Conservation (phyloP, 2,329 filamentous ascomycete species). For the Tolypocladium nubicola region DNA sequence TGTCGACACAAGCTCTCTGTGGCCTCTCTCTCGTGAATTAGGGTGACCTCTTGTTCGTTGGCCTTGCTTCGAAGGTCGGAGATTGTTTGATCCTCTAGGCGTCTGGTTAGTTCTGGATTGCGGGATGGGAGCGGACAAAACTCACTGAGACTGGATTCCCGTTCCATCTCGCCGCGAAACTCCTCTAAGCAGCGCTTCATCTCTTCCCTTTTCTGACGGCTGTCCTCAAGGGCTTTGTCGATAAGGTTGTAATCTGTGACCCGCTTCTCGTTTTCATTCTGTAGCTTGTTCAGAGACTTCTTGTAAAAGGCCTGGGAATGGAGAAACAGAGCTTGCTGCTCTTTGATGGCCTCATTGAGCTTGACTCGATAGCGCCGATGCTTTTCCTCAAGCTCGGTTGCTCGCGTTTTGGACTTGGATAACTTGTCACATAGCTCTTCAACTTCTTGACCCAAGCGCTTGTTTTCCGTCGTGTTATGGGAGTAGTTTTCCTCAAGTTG, state of each 20-base stretch:
- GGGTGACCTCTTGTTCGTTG: constrained; percentile 8
- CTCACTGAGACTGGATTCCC: constrained; percentile 14
- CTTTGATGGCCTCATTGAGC: constrained; percentile 33
- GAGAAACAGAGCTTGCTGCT: constrained; percentile 34
- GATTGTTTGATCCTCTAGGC: constrained; percentile 14
- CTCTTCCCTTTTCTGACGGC: constrained; percentile 19
- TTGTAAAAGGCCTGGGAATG: constrained; percentile 21
- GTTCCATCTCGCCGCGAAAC: constrained; percentile 11
- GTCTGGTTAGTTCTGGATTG: not conserved
- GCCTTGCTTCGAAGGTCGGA: constrained; percentile 10
- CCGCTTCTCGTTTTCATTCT: constrained; percentile 16
- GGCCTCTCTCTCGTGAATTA: constrained; percentile 1
- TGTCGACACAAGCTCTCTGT: constrained; percentile 5
- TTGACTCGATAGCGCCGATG: constrained; percentile 22
- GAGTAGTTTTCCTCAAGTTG: constrained; percentile 13
- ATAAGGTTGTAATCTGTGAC: constrained; percentile 11
- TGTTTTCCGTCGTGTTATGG: constrained; percentile 11
- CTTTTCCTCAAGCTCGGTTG: constrained; percentile 18
- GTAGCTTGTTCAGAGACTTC: constrained; percentile 21
- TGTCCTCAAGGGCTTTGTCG: constrained; percentile 16
- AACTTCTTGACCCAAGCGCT: constrained; percentile 15
- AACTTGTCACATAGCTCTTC: constrained; percentile 15
- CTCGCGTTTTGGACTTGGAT: constrained; percentile 10
- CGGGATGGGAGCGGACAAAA: not conserved
- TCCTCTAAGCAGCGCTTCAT: constrained; percentile 19